Evolutionary conservation across 2,329 filamentous ascomycete genomes (phyloP).

Genomic region (Bipolaris bicolor): DNA sequence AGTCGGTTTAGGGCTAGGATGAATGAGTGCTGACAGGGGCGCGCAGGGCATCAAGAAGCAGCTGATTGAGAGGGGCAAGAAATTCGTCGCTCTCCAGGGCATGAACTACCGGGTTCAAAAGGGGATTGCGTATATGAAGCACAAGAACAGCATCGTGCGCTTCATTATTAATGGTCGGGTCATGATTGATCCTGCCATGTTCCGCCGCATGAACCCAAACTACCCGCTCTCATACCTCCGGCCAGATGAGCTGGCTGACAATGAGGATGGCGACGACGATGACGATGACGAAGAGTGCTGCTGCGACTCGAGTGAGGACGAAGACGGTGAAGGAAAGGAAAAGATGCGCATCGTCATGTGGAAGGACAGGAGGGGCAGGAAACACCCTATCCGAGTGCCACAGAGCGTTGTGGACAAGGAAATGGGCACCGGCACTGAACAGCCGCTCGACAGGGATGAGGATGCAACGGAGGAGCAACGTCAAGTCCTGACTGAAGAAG

Average conservation of each 20-base stretch:
- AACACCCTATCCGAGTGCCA: conserved; percentile 61
- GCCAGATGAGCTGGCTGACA: conserved; percentile 67
- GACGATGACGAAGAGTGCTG: conserved; percentile 50
- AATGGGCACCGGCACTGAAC: conserved; percentile 55
- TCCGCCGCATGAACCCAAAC: conserved; percentile 84
- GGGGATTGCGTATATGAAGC: conserved; percentile 84
- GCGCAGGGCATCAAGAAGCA: conserved; percentile 62
- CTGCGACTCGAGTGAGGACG: conserved; percentile 28
- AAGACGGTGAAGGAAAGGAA: conserved; percentile 55
- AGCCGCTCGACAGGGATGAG: conserved; percentile 56
- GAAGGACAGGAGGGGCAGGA: conserved; percentile 58
- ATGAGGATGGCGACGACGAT: conserved; percentile 58
- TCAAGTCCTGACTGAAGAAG: conserved; percentile 77
- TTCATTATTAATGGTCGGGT: conserved; percentile 86
- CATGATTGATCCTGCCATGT: conserved; percentile 85
- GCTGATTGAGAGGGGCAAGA: conserved; percentile 81
- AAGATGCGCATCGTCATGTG: conserved; percentile 49
- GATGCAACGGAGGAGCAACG: conserved; percentile 26
- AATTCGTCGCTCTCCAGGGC: conserved; percentile 79
- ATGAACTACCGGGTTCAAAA: conserved; percentile 84
- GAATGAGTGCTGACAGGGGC: conserved; percentile 1
- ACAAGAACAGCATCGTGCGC: conserved; percentile 75
- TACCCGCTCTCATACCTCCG: conserved; percentile 78
- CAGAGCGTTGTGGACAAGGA: conserved; percentile 37
- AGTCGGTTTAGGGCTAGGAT: too few species aligned